Base-by-base conservation (phyloP, 75 land plant species). In the Cryptomeria japonica region DNA sequence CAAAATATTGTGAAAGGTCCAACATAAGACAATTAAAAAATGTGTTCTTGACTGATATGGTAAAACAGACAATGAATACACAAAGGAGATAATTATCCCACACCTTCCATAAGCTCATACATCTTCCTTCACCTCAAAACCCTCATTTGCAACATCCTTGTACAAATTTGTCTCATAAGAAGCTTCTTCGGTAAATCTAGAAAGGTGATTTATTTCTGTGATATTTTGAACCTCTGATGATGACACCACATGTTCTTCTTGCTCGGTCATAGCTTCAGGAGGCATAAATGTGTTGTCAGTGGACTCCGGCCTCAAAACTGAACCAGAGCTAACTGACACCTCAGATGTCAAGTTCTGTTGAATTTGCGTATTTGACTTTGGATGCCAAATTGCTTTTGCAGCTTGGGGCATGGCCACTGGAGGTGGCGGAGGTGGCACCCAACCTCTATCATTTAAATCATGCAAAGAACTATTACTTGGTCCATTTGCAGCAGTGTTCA, bases 401-500 rank as follows among this genome's bases (percentile, higher is more conserved):
- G 97, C 97, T 87, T 90, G 96, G 64, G 97, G 94, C 87, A 91
- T 87, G 19, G 79, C 93, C 83, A 94, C 90, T 16, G 93, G 90
- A 4, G 97, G 97, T 56, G 94, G 90, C 87, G 89, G 93, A 16
- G 97, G 97, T 38, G 97, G 97, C 19, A 94, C 90, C 97, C 97
- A 96, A 12, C 79, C 49, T 31, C 91, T 91, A 28, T 13, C 84
- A 82, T 51, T 82, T 1, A 3, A 82, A 82, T 13, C 31, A 28
- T 11, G 84, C 32, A n/a, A 82, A 82, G 51, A 46, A 25, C 25
- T 79, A 79, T 22, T 39, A 22, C 44, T 41, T 79, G 82, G 82
- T 38, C 84, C 84, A 82, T 82, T 47, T 25, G 47, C 13, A 38
- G 84, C 41, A 12, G 22, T 39, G 25, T 42, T 28, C 12, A 28